These are phyloP conservation scores for Corchorus olitorius DNA, from an alignment of 345 rosid species.

Conservation along the genomic window DNA sequence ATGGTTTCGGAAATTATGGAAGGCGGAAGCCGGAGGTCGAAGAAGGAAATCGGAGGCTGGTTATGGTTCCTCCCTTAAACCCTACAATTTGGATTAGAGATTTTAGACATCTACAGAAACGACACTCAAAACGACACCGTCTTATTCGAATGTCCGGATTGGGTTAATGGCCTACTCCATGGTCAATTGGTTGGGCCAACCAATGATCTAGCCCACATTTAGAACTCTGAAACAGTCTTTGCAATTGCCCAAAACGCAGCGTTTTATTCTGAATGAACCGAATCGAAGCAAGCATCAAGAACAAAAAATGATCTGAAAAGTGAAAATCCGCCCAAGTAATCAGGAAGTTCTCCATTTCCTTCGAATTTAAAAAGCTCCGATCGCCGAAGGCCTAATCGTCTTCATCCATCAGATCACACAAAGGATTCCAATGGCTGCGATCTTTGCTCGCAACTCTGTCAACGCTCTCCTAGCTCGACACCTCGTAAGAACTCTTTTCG, in stretches of 20 bases:
- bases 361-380: conserved; percentile 7
- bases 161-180: background rate
- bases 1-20: background rate
- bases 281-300: background rate
- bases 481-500: conserved; percentile 42
- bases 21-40: background rate
- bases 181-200: no score
- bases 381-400: conserved; percentile 13
- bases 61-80: background rate
- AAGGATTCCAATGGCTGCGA: conserved; percentile 53
- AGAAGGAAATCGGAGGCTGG: background rate
- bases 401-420: background rate
- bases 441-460: conserved; percentile 85
- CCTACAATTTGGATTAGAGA: background rate
- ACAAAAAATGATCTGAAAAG: background rate
- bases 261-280: background rate
- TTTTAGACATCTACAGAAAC: background rate
- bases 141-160: background rate
- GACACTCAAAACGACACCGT: background rate
- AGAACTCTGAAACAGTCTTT: background rate
- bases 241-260: background rate
- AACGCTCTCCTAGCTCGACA: conserved; percentile 63
- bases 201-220: background rate
- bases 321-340: background rate
- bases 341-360: background rate